Base-by-base conservation (phyloP, 257 asterid genomes). In the Nicotiana obtusifolia region DNA sequence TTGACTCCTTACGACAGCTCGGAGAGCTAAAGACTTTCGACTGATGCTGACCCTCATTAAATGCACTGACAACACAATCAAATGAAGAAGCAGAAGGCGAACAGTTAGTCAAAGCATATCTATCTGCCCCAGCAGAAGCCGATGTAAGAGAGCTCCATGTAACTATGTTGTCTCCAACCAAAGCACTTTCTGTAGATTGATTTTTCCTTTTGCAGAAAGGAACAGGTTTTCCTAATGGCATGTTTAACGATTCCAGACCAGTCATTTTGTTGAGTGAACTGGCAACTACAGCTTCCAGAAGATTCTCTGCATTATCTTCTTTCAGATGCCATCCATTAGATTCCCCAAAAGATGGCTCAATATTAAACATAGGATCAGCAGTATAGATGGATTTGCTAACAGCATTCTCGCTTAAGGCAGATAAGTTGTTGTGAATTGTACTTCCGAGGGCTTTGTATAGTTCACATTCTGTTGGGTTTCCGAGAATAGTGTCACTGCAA, bases 51-150 rank as follows among this genome's bases (percentile, higher is more conserved):
- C 85, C 86, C 82, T 86, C 89, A 35, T 83, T 52, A 79, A 86
- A 84, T 76, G 82, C 30, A 84, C 81, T 64, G 61, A 85, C 82
- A 84, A 84, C 85, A 88, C 89, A 89, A 66, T 84, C 91, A 60
- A 83, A 85, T 41, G 96, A 87, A 85, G 94, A 85, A 47, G 87
- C 81, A 60, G 89, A 85, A 82, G 87, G 89, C 2, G 86, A 67
- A 64, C 83, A 17, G 26, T 82, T 54, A 35, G 82, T 26, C 11
- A 54, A 47, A 22, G 84, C 71, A 54, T 87, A 85, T 79, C 64
- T 75, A 60, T 86, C 88, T 20, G 52, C 66, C 57, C 76, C 79
- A 61, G 30, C 49, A 30, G 80, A 76, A 30, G 81, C 83, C 5
- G 93, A 87, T 60, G 89, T 83, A 65, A 83, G 89, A 59, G 87